Evolutionary conservation across 2,329 filamentous ascomycete species (phyloP).

Genomic region (Torrubiella hemipterigena): DNA sequence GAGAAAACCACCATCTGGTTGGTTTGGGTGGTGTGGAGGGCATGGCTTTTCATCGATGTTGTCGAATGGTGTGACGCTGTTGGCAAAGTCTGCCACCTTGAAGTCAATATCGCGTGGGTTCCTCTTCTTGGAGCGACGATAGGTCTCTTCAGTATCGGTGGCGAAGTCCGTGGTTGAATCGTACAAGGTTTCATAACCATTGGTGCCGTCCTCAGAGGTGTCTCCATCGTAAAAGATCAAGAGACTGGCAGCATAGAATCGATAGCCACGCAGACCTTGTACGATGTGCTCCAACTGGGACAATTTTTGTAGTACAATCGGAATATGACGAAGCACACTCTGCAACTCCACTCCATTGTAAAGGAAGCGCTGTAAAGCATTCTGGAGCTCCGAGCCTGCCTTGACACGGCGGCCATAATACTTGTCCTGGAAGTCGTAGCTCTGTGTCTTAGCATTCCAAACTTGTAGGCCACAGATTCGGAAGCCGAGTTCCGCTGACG

Average conservation of each 20-base stretch:
- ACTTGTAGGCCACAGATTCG: conserved; percentile 92
- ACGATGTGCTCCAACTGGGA: conserved; percentile 75
- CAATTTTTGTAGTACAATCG: conserved; percentile 74
- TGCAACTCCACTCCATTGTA: conserved; percentile 76
- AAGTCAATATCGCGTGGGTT: conserved; percentile 63
- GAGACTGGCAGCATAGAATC: conserved; percentile 90
- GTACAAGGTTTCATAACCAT: conserved; percentile 38
- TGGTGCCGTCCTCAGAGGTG: conserved; percentile 32
- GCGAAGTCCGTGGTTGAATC: conserved; percentile 47
- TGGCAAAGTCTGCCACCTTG: conserved; percentile 97
- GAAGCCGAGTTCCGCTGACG: conserved; percentile 82
- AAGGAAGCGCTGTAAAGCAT: conserved; percentile 77
- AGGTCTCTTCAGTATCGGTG: conserved; percentile 45
- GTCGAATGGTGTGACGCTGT: conserved; percentile 86
- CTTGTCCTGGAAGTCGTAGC: conserved; percentile 94
- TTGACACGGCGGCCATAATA: conserved; percentile 87
- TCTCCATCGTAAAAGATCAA: conserved; percentile 96
- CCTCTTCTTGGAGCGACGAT: conserved; percentile 31
- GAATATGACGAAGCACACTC: conserved; percentile 78
- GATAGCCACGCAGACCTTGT: conserved; percentile 65
- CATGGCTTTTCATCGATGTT: conserved; percentile 51
- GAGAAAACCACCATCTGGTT: conserved; percentile 81
- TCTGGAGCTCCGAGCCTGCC: conserved; percentile 78
- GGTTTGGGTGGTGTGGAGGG: conserved; percentile 67
- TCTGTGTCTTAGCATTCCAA: conserved; percentile 75